phyloP scores from a whole-genome alignment of 2,329 filamentous ascomycete genomes.

The Penicillium sp. region DNA sequence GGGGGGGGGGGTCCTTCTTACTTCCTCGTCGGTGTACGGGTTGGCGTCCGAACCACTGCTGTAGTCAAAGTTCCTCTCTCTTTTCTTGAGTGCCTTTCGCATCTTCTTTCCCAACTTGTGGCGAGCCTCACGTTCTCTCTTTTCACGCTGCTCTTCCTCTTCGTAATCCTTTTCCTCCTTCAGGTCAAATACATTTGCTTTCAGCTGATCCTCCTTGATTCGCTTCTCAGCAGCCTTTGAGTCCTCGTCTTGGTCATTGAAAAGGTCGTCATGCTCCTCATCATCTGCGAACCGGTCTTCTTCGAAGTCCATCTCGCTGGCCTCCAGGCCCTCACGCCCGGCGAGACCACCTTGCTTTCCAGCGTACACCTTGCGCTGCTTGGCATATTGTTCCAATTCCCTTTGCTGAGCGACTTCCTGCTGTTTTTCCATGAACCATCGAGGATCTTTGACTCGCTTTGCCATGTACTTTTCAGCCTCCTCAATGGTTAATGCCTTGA shows the following conservation, averaged over 20 bases:
- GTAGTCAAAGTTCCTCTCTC: constrained; percentile 84
- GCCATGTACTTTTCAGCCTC: constrained; percentile 81
- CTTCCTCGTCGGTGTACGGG: constrained; percentile 55
- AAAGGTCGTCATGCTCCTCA: constrained; percentile 72
- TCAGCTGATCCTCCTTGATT: constrained; percentile 77
- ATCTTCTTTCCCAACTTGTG: constrained; percentile 72
- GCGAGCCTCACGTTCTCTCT: constrained; percentile 62
- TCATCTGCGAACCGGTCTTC: constrained; percentile 80
- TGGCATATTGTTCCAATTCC: constrained; percentile 57
- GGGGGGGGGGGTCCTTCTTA: constrained; percentile 29
- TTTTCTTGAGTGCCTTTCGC: constrained; percentile 76
- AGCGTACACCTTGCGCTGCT: constrained; percentile 46
- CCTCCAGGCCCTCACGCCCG: constrained; percentile 53
- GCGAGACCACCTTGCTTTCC: constrained; percentile 46
- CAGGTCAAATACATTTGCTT: constrained; percentile 79
- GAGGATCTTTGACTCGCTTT: constrained; percentile 70
- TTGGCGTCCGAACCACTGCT: constrained; percentile 65
- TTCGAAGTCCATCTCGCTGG: constrained; percentile 65
- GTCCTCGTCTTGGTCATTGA: constrained; percentile 76
- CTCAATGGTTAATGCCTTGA: constrained; percentile 74
- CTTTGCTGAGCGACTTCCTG: constrained; percentile 53
- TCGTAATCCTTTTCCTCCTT: constrained; percentile 69
- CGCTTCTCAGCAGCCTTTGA: constrained; percentile 67
- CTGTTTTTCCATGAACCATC: constrained; percentile 72
- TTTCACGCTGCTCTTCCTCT: constrained; percentile 64